Conservation (phyloP, 75 land plant species). For the Isoetes taiwanensis region DNA sequence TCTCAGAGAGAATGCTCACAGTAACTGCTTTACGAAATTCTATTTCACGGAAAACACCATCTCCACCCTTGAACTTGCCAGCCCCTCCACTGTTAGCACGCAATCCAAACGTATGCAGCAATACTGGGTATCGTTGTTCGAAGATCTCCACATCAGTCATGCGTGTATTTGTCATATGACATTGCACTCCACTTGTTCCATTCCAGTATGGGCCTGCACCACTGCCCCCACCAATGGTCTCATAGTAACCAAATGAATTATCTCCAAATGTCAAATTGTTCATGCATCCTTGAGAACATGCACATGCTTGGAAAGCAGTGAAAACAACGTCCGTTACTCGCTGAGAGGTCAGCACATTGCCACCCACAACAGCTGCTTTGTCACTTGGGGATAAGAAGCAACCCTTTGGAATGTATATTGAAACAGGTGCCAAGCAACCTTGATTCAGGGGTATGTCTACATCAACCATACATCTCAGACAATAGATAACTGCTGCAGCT, state of each 20-base stretch:
- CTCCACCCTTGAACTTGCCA: constrained; percentile 72
- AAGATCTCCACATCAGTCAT: constrained; percentile 98
- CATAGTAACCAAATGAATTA: constrained; percentile 84
- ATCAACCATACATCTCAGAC: constrained; percentile 81
- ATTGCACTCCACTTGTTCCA: constrained; percentile 94
- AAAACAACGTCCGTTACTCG: constrained; percentile 85
- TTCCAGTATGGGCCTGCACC: constrained; percentile 92
- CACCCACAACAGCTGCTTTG: constrained; percentile 95
- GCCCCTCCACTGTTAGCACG: constrained; percentile 79
- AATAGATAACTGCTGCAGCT: constrained; percentile 90
- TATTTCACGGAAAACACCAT: constrained; percentile 79
- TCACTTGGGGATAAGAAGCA: constrained; percentile 95
- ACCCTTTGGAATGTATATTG: constrained; percentile 62
- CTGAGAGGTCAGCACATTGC: constrained; percentile 97
- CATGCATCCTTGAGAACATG: constrained; percentile 99
- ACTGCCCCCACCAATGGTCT: constrained; percentile 94
- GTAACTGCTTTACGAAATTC: constrained; percentile 74
- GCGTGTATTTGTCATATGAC: constrained; percentile 97
- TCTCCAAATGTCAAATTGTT: constrained; percentile 97
- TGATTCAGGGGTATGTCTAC: constrained; percentile 97
- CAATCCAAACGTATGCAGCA: constrained; percentile 62
- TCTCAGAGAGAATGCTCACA: constrained; percentile 90
- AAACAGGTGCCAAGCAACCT: constrained; percentile 94
- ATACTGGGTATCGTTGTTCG: constrained; percentile 94
- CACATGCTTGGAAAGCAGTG: constrained; percentile 92